Base-by-base conservation (phyloP, 2,329 filamentous ascomycete species). In the Aureobasidium sp. region DNA sequence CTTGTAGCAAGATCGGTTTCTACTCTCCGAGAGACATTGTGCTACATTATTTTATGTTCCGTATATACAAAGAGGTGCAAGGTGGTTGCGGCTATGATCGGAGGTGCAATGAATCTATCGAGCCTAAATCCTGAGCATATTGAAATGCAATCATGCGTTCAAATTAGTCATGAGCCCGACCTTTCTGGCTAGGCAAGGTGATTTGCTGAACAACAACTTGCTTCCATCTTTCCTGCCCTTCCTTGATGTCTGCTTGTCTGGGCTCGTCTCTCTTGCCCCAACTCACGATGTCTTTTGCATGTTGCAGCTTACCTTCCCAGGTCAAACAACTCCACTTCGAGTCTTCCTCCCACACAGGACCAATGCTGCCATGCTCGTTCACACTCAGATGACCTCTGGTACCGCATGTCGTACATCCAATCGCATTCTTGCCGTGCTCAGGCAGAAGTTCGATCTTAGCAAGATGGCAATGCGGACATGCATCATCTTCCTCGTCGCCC, bases 401-500 rank as follows among this genome's bases (percentile, higher is more conserved):
- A 26, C 63, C 63, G 10, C 63, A 64, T 7, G 61, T 63, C n/a
- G 59, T 55, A 39, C 63, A 64, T 5, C 56, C 60, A 27, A 64
- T 53, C 5, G 43, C 39, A 26, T 64, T 63, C 26, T 56, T 61
- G 4, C 62, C 37, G 3, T 53, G 44, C 15, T n/a, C 51, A 27
- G 37, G 36, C 37, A 55, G n/a, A 15, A 64, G 36, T 26, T 64
- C 63, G 27, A 64, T 48, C 26, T 55, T 60, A 3, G 26, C 50
- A 2, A 64, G 50, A 60, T 63, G 53, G 27, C 63, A 64, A 20
- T 64, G 62, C 9, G 63, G 60, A 50, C 63, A 64, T 13, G 63
- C 53, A 13, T 61, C 63, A 10, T 34, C 32, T 20, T 63, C 53
- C 10, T 34, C 12, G 4, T 53, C 52, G 15, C 63, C 63, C 6